Evolutionary conservation across 441 rosid genomes (phyloP).

Genomic region (Erodium trifolium): DNA sequence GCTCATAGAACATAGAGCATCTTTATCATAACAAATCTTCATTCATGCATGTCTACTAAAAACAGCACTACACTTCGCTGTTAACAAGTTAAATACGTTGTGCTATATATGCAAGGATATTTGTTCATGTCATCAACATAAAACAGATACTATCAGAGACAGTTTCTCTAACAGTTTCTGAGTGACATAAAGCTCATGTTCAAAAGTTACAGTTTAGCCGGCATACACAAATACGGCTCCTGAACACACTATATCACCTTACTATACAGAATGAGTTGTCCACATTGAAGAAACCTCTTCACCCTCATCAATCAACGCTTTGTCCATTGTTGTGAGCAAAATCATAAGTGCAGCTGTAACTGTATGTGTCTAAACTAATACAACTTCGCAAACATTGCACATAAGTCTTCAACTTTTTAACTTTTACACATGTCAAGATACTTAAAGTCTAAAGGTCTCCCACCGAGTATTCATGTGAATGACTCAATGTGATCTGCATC

Average conservation of each 20-base stretch:
- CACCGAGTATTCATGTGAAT: background rate
- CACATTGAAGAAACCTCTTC: background rate
- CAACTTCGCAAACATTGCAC: background rate
- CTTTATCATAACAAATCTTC: no score
- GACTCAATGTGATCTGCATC: no score
- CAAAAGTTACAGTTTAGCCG: background rate
- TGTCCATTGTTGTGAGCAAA: background rate
- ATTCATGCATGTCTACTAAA: no score
- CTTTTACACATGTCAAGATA: background rate
- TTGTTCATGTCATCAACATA: no score
- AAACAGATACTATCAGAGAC: no score
- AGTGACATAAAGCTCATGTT: no score
- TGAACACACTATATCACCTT: background rate
- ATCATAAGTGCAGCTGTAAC: background rate
- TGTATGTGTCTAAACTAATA: no score
- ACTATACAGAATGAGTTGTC: background rate
- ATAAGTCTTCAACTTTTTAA: background rate
- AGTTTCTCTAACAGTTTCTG: no score
- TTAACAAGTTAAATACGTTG: no score
- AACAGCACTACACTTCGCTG: no score
- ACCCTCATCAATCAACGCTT: background rate
- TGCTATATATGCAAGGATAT: no score
- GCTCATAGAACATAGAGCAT: background rate
- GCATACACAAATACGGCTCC: background rate
- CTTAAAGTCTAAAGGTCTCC: background rate